phyloP scores from a whole-genome alignment of 2,329 filamentous ascomycete species.

The Paecilomyces sp. region DNA sequence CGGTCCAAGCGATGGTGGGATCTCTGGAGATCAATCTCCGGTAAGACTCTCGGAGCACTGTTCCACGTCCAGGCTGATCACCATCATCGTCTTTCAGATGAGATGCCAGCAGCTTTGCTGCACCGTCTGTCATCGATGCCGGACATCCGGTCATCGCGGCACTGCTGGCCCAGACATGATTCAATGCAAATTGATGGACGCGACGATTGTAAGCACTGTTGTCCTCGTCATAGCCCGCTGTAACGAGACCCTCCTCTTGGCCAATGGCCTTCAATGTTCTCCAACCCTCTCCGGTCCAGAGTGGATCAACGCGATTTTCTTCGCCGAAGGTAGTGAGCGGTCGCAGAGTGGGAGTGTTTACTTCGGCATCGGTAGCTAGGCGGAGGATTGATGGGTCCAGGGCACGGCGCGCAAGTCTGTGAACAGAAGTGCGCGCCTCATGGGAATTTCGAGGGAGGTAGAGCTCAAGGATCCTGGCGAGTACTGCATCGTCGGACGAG shows the following conservation, averaged over 20 bases:
- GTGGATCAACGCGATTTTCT: conserved; percentile 16
- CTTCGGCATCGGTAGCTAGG: conserved; percentile 14
- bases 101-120: conserved; percentile 14
- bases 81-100: conserved; percentile 14
- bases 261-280: conserved; percentile 14
- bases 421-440: neutral
- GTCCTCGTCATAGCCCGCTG: conserved; percentile 11
- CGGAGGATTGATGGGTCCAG: conserved; percentile 1
- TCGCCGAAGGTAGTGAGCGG: conserved; percentile 16
- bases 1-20: conserved; percentile 54
- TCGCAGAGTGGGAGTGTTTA: conserved; percentile 12
- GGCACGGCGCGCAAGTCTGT: neutral
- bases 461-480: neutral
- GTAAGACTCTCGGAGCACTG: conserved; percentile 9
- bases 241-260: conserved; percentile 17
- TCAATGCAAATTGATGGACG: conserved; percentile 15
- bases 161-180: conserved; percentile 16
- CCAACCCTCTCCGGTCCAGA: conserved; percentile 20
- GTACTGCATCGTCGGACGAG: neutral
- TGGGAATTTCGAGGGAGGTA: neutral
- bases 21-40: conserved; percentile 47
- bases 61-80: conserved; percentile 7
- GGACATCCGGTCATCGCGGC: conserved; percentile 19
- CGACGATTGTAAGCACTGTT: conserved; percentile 13
- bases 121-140: conserved; percentile 20